Base-by-base conservation (phyloP, 2,329 filamentous ascomycete species). In the Scleromitrula shiraiana region DNA sequence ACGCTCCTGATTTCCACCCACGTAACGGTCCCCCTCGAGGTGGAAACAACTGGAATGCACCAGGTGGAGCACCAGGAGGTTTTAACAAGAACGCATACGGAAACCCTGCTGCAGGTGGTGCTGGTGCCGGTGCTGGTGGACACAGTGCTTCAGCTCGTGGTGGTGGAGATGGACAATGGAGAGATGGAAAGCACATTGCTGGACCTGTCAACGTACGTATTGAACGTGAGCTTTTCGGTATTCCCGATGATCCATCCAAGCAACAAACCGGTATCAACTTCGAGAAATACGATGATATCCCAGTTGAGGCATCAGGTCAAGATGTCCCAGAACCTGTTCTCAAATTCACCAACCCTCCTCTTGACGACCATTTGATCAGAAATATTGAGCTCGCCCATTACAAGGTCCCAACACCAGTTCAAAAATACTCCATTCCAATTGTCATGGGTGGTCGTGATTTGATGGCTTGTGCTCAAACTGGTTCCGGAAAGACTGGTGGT, bases 211-310 rank as follows among this genome's bases (percentile, higher is more conserved):
- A 97, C 74, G 78, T 83, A 56, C 89, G 91, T 60, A 58, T 95
- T 39, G 93, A 98, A 78, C 90, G 90, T 61, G 93, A 98, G 66
- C 85, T 98, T 44, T 98, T 96, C 67, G 93, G 93, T 64, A 75
- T 85, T 42, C 74, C 83, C 60, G 91, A 97, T 68, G 93, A 97
- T 65, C 88, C 91, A 55, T 82, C 85, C 58, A 97, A 96, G 78
- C 87, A 95, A 69, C 87, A 94, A 64, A 96, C 89, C 27, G 93
- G 93, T 70, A 97, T 98, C 85, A 98, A 98, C 80, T 98, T 98
- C 67, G 85, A 95, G 75, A 98, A 98, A 77, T 98, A 98, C 72
- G 93, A 98, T 65, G 93, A 98, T 69, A 98, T 98, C 58, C 93
- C 93, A 47, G 93, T 98, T 56, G 93, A 97, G 72, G 93, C 93